Evolutionary conservation across 306 rosid genomes (phyloP).

Genomic region (Trichosanthes truncata): DNA sequence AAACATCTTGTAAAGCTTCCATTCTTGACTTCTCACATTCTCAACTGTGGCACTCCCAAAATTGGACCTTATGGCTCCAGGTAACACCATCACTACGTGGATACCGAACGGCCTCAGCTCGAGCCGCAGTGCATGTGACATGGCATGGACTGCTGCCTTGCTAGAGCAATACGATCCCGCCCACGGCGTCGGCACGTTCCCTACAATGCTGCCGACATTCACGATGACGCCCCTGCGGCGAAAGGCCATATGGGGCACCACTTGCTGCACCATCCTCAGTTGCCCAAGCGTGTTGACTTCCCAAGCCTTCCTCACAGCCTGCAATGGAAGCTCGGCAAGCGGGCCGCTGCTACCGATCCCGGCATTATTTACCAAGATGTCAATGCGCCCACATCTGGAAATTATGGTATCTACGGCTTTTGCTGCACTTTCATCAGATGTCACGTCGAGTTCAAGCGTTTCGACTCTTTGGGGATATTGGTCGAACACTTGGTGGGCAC

Average conservation of each 20-base stretch:
- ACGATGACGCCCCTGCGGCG: slow-evolving; percentile 50
- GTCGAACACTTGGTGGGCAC: slow-evolving; percentile 42
- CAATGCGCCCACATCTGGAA: slow-evolving; percentile 45
- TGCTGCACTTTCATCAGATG: slow-evolving; percentile 47
- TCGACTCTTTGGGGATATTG: slow-evolving; percentile 30
- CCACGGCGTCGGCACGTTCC: slow-evolving; percentile 70
- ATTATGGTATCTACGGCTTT: slow-evolving; percentile 33
- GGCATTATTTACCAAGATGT: slow-evolving; percentile 57
- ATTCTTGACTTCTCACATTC: slow-evolving; percentile 25
- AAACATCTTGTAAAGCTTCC: slow-evolving; percentile 59
- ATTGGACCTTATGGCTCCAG: slow-evolving; percentile 68
- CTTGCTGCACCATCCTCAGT: slow-evolving; percentile 61
- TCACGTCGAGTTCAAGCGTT: slow-evolving; percentile 53
- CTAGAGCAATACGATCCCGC: slow-evolving; percentile 72
- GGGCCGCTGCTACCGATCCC: slow-evolving; percentile 79
- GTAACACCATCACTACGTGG: slow-evolving; percentile 54
- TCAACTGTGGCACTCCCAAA: slow-evolving; percentile 46
- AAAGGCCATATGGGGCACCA: slow-evolving; percentile 66
- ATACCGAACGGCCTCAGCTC: slow-evolving; percentile 68
- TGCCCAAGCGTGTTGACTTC: slow-evolving; percentile 71
- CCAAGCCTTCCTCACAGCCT: slow-evolving; percentile 43
- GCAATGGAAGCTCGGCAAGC: slow-evolving; percentile 59
- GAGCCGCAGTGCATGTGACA: slow-evolving; percentile 49
- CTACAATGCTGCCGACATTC: slow-evolving; percentile 65
- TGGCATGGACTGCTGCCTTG: slow-evolving; percentile 58